Percentiles rank a stretch among this genome's conserved stretches.
These are phyloP conservation scores for Alternaria brassicicola DNA, from an alignment of 2,329 filamentous ascomycete genomes.

Conservation along the genomic window DNA sequence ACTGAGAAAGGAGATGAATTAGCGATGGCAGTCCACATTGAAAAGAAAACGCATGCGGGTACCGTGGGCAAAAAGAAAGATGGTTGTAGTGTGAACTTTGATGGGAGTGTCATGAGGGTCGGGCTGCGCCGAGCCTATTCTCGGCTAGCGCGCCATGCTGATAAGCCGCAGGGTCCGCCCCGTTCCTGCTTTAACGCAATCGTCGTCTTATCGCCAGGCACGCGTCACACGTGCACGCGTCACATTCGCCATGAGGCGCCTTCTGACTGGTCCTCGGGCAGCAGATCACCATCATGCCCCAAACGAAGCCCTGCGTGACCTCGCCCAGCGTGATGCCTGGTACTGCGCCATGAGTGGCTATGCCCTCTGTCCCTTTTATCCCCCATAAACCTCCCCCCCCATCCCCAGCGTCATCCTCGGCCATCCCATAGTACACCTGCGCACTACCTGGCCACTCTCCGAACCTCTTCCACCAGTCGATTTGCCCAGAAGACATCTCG, in stretches of 20 bases:
- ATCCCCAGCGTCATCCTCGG: conserved; percentile 1
- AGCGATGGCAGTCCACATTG: not conserved
- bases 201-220: conserved; percentile 14
- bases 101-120: not conserved
- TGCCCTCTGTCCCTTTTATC: conserved; percentile 24
- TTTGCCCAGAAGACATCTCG: conserved; percentile 7
- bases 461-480: conserved; percentile 15
- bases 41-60: not conserved
- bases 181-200: conserved; percentile 1
- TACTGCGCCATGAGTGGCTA: conserved; percentile 45
- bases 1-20: not conserved
- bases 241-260: conserved; percentile 12
- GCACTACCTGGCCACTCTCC: not conserved
- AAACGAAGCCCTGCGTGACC: conserved; percentile 40
- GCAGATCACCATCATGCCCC: conserved; percentile 41
- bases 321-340: conserved; percentile 26
- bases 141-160: conserved; percentile 8
- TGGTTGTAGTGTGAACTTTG: not conserved
- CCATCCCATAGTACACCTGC: conserved; percentile 1
- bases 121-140: conserved; percentile 1
- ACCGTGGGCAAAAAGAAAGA: not conserved
- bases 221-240: conserved; percentile 19
- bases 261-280: conserved; percentile 12
- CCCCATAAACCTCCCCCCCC: conserved; percentile 11
- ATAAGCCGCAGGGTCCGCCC: conserved; percentile 10